Percentiles rank a stretch among this genome's conserved stretches.
These are phyloP conservation scores for Metarhizium humberi DNA, from an alignment of 2,329 filamentous ascomycete genomes.

Conservation along the genomic window DNA sequence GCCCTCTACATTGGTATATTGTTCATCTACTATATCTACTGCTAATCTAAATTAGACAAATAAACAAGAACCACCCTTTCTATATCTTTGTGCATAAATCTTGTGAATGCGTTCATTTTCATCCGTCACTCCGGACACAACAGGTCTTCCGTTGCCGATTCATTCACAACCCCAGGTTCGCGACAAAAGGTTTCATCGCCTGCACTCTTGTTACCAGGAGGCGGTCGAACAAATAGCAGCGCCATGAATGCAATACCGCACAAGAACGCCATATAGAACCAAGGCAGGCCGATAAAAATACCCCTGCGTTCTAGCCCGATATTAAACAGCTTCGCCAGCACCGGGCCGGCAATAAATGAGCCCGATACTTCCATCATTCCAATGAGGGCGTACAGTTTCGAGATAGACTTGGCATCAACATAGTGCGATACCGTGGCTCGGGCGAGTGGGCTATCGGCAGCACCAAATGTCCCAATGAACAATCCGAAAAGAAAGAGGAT, in stretches of 20 bases:
- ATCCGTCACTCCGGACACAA: conserved; percentile 11
- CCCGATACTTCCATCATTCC: conserved; percentile 30
- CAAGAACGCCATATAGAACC: conserved; percentile 27
- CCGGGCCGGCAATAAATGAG: conserved; percentile 29
- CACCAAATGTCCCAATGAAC: conserved; percentile 27
- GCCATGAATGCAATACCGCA: conserved; percentile 18
- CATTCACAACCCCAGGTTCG: conserved; percentile 11
- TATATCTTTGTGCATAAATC: too few relatives aligned
- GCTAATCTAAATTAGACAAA: background rate
- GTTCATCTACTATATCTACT: background rate
- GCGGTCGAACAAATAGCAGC: conserved; percentile 23
- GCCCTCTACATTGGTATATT: background rate
- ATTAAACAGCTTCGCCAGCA: conserved; percentile 29
- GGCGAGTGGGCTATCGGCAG: conserved; percentile 26
- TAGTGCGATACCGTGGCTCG: conserved; percentile 31
- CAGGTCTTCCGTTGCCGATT: conserved; percentile 14
- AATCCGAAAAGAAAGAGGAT: conserved; percentile 27
- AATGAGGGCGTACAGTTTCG: conserved; percentile 30
- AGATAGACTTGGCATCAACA: conserved; percentile 26
- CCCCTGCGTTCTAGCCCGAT: conserved; percentile 25
- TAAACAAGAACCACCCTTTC: conserved; percentile 13
- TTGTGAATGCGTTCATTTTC: background rate
- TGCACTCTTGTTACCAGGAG: conserved; percentile 9
- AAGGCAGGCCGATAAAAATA: conserved; percentile 28
- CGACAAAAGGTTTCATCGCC: conserved; percentile 6